Base-by-base conservation (phyloP, 2,329 filamentous ascomycete genomes). In the Alternaria brassicae region DNA sequence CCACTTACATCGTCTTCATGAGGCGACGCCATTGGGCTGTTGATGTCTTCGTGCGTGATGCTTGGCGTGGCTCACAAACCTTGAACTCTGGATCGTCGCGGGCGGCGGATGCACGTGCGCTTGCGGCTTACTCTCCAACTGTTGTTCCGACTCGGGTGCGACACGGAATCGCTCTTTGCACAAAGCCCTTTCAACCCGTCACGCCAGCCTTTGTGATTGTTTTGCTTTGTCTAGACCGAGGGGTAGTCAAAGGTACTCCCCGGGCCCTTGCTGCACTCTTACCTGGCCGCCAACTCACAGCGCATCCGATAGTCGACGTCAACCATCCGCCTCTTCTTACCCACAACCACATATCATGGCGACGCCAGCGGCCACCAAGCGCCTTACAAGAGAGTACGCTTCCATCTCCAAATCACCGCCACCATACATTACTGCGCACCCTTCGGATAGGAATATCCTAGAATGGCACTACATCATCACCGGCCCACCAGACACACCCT, bases 391-490 rank as follows among this genome's bases (percentile, higher is more conserved):
- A 61, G 87, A 90, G 79, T 90, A 89, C 73, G 82, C 86, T 76
- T 81, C 84, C 62, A 88, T 90, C 61, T 82, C 85, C 71, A 84
- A 87, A 71, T 94, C 93, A 71, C 93, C 93, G 10, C 92, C 93
- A 34, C 92, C 93, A 53, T 96, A 92, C 81, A 96, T 97, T 71
- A 84, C 87, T 50, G 93, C 93, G 13, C 93, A 97, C 75, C 93
- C 93, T 10, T 96, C 92, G 37, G 93, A 97, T 67, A 86, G 87
- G 40, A 97, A 97, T 78, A 97, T 97, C 66, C 86, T 97, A 47
- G 93, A 97, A 68, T 96, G 92, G 92, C 92, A 96, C 81, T 96
- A 96, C 81, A 91, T 97, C 74, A 91, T 98, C 67, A 97, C 93
- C 36, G 95, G 95, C 2, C 94, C 95, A 32, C 93, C 96, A 61